phyloP scores from a whole-genome alignment of 2,329 filamentous ascomycete species.

The Fonsecaea multimorphosa region DNA sequence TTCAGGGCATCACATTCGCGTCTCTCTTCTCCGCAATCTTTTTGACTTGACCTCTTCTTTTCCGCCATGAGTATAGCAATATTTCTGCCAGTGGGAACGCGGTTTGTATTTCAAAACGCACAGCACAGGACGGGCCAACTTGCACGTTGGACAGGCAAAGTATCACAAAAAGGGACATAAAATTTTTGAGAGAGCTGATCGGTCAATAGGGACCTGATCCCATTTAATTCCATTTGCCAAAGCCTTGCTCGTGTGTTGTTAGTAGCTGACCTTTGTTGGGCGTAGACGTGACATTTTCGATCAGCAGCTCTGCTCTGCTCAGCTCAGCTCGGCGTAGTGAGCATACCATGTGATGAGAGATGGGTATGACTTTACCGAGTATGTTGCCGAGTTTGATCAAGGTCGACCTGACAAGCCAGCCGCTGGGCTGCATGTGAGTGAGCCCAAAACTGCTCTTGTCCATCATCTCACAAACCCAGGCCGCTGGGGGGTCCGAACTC shows the following conservation, averaged over 20 bases:
- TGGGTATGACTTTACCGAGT: background rate
- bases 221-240: slow-evolving; percentile 32
- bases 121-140: slow-evolving; percentile 4
- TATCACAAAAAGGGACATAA: slow-evolving; percentile 34
- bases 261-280: slow-evolving; percentile 30
- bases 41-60: background rate
- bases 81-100: slow-evolving; percentile 7
- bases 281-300: slow-evolving; percentile 29
- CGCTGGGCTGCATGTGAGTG: background rate
- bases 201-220: slow-evolving; percentile 39
- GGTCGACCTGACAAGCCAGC: background rate
- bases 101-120: slow-evolving; percentile 27
- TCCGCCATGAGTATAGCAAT: background rate
- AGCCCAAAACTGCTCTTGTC: background rate
- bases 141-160: slow-evolving; percentile 32
- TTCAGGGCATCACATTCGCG: background rate
- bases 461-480: background rate
- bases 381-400: background rate
- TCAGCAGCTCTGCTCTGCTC: background rate
- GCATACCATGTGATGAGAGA: background rate
- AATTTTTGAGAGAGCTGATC: slow-evolving; percentile 33
- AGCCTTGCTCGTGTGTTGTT: slow-evolving; percentile 18
- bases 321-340: background rate
- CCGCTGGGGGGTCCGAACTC: background rate
- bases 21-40: background rate